Evolutionary conservation across 805 yeast genomes (phyloP), one percentile per base, ranked within the genome.

Genomic region (Hanseniaspora lachancei): DNA sequence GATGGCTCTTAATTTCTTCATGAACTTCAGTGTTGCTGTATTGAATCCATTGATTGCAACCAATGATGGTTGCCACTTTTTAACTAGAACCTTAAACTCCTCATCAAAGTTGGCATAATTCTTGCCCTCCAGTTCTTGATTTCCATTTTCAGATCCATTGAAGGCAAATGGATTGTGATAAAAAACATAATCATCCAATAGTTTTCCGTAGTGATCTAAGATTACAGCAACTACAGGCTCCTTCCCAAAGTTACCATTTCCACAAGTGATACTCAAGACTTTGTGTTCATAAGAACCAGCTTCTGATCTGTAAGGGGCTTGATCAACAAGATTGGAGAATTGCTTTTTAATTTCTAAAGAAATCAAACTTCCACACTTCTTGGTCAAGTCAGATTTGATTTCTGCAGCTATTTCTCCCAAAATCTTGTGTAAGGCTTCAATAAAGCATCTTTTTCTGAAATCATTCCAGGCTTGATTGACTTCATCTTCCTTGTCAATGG

Each of bases 271-370:
- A 0, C 96, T 81, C 60, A 93, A 72, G 0, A 88, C 91, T 59
- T 85, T 81, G 21, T 98, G 96, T 54, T 81, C 75, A 5, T 95
- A 85, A 47, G 97, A 96, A 46, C 80, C 86, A 60, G 76, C 83
- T 5, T 86, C 84, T 47, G 78, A 76, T 6, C 97, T 96, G 61
- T 85, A 81, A 35, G 99, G 97, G 2, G 97, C 96, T 72, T 89
- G 97, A 66, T 91, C 93, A 38, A 93, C 75, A 63, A 82, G 84
- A 23, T 77, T 74, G 66, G 79, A 72, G 63, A 91, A 84, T 32
- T 77, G 73, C 44, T 77, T 75, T 61, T 97, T 82, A 38, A 91
- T 79, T 57, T 82, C 82, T 57, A 74, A 76, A 51, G 81, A 81
- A 47, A 93, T 74, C 44, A 79, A 66, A 56, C 85, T 77, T 66